Evolutionary conservation across 2,329 filamentous ascomycete genomes (phyloP).

Genomic region (Gnomoniopsis smithogilvyi): DNA sequence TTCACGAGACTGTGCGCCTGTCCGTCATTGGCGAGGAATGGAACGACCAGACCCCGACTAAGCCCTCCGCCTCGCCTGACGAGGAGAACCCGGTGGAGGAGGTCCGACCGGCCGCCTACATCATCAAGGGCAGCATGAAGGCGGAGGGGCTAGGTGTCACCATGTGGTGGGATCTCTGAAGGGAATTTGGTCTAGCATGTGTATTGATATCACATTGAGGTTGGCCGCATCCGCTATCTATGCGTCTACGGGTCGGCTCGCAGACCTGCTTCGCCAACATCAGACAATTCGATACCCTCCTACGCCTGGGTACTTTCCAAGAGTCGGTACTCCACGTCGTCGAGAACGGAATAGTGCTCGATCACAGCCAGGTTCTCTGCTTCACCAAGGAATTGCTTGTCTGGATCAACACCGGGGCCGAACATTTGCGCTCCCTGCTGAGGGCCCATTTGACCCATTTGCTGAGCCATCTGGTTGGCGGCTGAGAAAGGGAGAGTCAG

Average conservation of each 20-base stretch:
- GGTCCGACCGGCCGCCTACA: slow-evolving; percentile 64
- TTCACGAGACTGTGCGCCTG: slow-evolving; percentile 83
- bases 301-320: slow-evolving; percentile 52
- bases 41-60: slow-evolving; percentile 79
- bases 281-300: slow-evolving; percentile 19
- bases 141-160: slow-evolving; percentile 60
- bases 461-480: slow-evolving; percentile 86
- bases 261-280: neutral
- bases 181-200: slow-evolving; percentile 12
- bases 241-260: slow-evolving; percentile 4
- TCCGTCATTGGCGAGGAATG: slow-evolving; percentile 85
- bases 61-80: slow-evolving; percentile 55
- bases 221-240: neutral
- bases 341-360: slow-evolving; percentile 88
- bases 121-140: slow-evolving; percentile 63
- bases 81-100: slow-evolving; percentile 44
- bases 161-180: slow-evolving; percentile 56
- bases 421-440: slow-evolving; percentile 68
- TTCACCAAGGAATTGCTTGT: slow-evolving; percentile 91
- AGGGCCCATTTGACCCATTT: slow-evolving; percentile 79
- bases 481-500: slow-evolving; percentile 48
- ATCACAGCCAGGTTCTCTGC: slow-evolving; percentile 94
- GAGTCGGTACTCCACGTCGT: slow-evolving; percentile 82
- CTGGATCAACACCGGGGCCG: slow-evolving; percentile 86
- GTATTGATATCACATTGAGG: neutral